Evolutionary conservation across 768 basidiomycete species (phyloP).

Genomic region (Boletus eberwhitei): DNA sequence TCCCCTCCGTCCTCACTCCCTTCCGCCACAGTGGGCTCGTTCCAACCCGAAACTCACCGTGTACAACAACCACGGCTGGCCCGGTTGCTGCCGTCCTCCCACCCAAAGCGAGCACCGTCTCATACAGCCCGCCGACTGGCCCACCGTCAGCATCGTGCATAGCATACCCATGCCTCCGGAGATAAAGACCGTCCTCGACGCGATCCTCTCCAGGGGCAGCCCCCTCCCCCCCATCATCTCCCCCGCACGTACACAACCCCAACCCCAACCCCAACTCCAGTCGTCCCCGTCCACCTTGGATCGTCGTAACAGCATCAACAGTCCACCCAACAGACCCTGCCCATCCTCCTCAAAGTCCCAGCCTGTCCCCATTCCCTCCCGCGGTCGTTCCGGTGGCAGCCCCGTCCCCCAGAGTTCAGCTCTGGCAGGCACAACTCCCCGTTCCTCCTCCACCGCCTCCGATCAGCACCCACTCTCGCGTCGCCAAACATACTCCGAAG

Average conservation of each 20-base stretch:
- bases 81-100: constrained; percentile 85
- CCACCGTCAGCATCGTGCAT: constrained; percentile 72
- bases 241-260: constrained; percentile 29
- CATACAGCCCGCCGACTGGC: constrained; percentile 77
- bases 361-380: constrained; percentile 37
- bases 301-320: constrained; percentile 45
- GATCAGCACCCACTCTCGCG: constrained; percentile 45
- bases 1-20: constrained; percentile 26
- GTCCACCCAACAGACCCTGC: constrained; percentile 21
- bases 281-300: constrained; percentile 34
- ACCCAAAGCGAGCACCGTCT: constrained; percentile 51
- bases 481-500: constrained; percentile 50
- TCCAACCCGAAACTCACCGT: constrained; percentile 54
- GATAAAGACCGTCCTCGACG: constrained; percentile 65
- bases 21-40: constrained; percentile 62
- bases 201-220: constrained; percentile 41
- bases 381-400: constrained; percentile 52
- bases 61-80: constrained; percentile 76
- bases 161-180: constrained; percentile 70
- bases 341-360: constrained; percentile 36
- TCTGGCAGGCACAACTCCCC: constrained; percentile 29
- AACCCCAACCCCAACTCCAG: constrained; percentile 26
- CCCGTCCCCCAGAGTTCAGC: constrained; percentile 35
- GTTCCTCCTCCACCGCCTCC: constrained; percentile 33
- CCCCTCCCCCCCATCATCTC: constrained; percentile 30